Evolutionary conservation across 139 green algal genomes (phyloP), one percentile per base, ranked within the genome.

Genomic region (Chlorella sp.): DNA sequence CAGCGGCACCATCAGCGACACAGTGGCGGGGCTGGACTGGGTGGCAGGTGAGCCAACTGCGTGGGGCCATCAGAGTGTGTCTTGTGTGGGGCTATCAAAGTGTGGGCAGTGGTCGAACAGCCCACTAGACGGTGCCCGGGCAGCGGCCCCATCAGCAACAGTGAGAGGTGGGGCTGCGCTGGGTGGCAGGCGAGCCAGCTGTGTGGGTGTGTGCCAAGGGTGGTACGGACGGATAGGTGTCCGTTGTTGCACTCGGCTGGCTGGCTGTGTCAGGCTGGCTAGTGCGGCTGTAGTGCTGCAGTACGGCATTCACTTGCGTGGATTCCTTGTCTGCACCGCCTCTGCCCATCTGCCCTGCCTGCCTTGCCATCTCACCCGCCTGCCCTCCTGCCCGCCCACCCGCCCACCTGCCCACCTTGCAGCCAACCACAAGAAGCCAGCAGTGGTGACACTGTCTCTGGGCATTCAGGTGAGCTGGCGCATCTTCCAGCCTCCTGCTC

Each of bases 21-120:
- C 96, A 0, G 86, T 97, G 24, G 92, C 93, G 91, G 96, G 79
- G 14, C 91, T 98, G 69, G 96, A 98, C 36, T 98, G 95, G 94
- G 93, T 98, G 40, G 94, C 92, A 75, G 84, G 84, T 88, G 84
- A 34, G 84, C 48, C 48, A 57, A 9, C 48, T 57, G 48, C 48
- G 9, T 9, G 48, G 48, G 48, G n/a, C n/a, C n/a, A n/a, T n/a
- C n/a, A n/a, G n/a, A n/a, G n/a, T n/a, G n/a, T n/a, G n/a, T n/a
- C n/a, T n/a, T n/a, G n/a, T n/a, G n/a, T n/a, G n/a, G n/a, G n/a
- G n/a, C n/a, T n/a, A n/a, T n/a, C n/a, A n/a, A n/a, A n/a, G n/a
- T n/a, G n/a, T n/a, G n/a, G n/a, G n/a, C n/a, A n/a, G n/a, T n/a
- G n/a, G n/a, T n/a, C n/a, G n/a, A n/a, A n/a, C n/a, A n/a, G n/a